Evolutionary conservation across 2,329 filamentous ascomycete genomes (phyloP).

Genomic region (Ilyonectria robusta): DNA sequence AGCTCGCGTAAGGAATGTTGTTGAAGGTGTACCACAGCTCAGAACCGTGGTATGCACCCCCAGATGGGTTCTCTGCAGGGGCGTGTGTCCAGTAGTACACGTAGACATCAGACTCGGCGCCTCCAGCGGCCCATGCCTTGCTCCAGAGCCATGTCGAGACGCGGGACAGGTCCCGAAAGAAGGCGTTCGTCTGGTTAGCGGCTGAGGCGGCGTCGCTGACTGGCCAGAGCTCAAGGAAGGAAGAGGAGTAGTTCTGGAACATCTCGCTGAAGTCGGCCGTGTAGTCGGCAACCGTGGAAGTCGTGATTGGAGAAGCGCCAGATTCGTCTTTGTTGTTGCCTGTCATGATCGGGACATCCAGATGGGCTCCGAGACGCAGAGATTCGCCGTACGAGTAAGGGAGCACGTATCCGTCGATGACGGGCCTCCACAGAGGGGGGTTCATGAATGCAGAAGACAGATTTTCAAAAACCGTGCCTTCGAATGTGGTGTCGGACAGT

Average conservation of each 20-base stretch:
- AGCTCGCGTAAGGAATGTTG: constrained; percentile 20
- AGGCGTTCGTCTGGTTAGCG: constrained; percentile 4
- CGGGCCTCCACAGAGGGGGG: constrained; percentile 10
- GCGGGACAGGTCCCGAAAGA: constrained; percentile 15
- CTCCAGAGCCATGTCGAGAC: constrained; percentile 10
- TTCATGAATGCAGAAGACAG: constrained; percentile 13
- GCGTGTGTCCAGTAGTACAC: constrained; percentile 10
- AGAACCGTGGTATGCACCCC: constrained; percentile 3
- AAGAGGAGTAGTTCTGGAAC: constrained; percentile 14
- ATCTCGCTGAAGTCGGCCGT: background rate
- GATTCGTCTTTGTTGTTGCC: constrained; percentile 22
- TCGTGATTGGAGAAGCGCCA: background rate
- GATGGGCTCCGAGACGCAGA: constrained; percentile 2
- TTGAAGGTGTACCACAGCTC: constrained; percentile 21
- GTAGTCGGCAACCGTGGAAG: constrained; percentile 1
- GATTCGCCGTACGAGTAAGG: constrained; percentile 9
- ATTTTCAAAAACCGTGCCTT: constrained; percentile 13
- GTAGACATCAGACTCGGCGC: constrained; percentile 5
- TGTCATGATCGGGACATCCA: constrained; percentile 15
- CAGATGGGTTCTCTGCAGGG: background rate
- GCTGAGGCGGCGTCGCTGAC: background rate
- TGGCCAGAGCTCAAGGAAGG: constrained; percentile 7
- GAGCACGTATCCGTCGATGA: constrained; percentile 13
- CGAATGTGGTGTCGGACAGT: background rate
- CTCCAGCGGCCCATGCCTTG: constrained; percentile 4